Conservation (phyloP, 2,329 filamentous ascomycete species). For the Aspergillus alliaceus region DNA sequence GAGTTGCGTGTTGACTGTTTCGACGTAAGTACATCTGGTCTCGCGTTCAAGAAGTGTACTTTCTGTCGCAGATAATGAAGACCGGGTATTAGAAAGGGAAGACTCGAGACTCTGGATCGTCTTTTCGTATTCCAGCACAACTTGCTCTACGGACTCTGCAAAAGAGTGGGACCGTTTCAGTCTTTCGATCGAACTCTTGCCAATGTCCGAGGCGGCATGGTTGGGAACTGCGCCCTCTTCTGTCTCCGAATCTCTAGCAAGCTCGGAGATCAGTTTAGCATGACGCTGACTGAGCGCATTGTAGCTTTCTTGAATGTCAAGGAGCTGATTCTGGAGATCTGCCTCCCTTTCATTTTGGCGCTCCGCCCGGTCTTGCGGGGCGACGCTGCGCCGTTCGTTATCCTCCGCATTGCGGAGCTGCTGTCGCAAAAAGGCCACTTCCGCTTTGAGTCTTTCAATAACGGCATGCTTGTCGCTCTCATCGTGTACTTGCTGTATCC, state of each 20-base stretch:
- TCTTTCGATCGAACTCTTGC: slow-evolving; percentile 80
- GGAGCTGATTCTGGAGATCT: slow-evolving; percentile 88
- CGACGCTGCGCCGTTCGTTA: slow-evolving; percentile 56
- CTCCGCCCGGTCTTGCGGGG: slow-evolving; percentile 70
- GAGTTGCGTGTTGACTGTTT: slow-evolving; percentile 87
- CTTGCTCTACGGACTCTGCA: slow-evolving; percentile 90
- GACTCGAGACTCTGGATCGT: slow-evolving; percentile 93
- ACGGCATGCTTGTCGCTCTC: slow-evolving; percentile 91
- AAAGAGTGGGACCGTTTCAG: slow-evolving; percentile 95
- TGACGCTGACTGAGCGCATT: slow-evolving; percentile 86
- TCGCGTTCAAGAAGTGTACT: slow-evolving; percentile 88
- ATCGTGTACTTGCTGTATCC: slow-evolving; percentile 85
- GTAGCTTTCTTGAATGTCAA: slow-evolving; percentile 95
- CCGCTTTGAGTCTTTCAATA: slow-evolving; percentile 89
- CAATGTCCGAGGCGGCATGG: slow-evolving; percentile 56
- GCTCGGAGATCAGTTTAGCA: slow-evolving; percentile 90
- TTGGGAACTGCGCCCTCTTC: slow-evolving; percentile 42
- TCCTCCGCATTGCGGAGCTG: slow-evolving; percentile 85
- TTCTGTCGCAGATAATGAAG: slow-evolving; percentile 80
- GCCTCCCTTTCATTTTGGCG: slow-evolving; percentile 80
- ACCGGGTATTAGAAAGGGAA: slow-evolving; percentile 83
- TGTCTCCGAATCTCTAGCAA: slow-evolving; percentile 77
- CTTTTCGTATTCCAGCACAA: slow-evolving; percentile 97
- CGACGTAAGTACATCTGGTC: slow-evolving; percentile 87
- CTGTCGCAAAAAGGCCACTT: slow-evolving; percentile 89